Evolutionary conservation across 352 stramenopile species (phyloP).

Genomic region (Pythium sukuiense): DNA sequence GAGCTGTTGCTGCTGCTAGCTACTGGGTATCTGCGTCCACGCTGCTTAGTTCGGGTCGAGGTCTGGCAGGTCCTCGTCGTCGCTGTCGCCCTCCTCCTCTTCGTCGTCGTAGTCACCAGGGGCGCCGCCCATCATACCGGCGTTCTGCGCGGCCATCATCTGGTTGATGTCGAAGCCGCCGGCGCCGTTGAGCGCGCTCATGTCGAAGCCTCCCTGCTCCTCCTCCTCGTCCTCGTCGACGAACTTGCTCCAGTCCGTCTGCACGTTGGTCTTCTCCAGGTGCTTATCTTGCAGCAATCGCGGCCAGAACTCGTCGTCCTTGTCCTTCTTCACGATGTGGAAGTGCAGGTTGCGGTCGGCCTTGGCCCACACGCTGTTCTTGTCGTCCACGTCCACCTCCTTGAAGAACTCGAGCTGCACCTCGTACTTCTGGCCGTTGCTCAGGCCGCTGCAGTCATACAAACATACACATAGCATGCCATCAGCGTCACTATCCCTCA

Average conservation of each 20-base stretch:
- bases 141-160: slow-evolving; percentile 90
- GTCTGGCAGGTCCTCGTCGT: slow-evolving; percentile 86
- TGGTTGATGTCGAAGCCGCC: slow-evolving; percentile 95
- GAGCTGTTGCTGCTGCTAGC: background rate
- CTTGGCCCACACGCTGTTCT: slow-evolving; percentile 95
- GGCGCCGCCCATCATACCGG: slow-evolving; percentile 65
- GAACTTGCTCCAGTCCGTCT: slow-evolving; percentile 96
- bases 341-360: slow-evolving; percentile 95
- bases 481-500: background rate
- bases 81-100: slow-evolving; percentile 60
- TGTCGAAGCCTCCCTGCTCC: slow-evolving; percentile 83
- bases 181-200: slow-evolving; percentile 82
- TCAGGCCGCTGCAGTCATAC: slow-evolving; percentile 61
- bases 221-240: slow-evolving; percentile 97
- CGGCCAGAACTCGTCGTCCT: slow-evolving; percentile 95
- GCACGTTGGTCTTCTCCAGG: slow-evolving; percentile 96
- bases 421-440: slow-evolving; percentile 92
- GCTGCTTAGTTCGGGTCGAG: slow-evolving; percentile 59
- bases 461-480: background rate
- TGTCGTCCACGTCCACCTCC: slow-evolving; percentile 87
- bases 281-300: slow-evolving; percentile 95
- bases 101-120: slow-evolving; percentile 52
- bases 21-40: background rate
- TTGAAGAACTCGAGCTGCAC: slow-evolving; percentile 96
- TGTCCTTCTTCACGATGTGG: slow-evolving; percentile 95